These are phyloP conservation scores for Microsporum audouinii DNA, from an alignment of 2,329 filamentous ascomycete species.

Conservation along the genomic window DNA sequence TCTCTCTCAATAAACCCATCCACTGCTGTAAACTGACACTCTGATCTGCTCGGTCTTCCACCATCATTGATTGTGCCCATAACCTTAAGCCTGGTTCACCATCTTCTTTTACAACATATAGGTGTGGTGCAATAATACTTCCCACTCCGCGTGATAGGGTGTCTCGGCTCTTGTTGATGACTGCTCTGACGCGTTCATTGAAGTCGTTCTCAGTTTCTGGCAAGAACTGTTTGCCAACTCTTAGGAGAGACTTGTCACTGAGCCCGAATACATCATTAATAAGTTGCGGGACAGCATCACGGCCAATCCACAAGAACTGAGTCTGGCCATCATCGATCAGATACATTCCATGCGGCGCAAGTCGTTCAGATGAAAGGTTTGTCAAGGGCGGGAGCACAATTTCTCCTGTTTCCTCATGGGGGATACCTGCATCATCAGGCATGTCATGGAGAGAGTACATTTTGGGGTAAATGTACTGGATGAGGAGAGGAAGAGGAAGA, in stretches of 20 bases:
- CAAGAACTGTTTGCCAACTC: constrained; percentile 79
- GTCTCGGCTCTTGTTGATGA: constrained; percentile 85
- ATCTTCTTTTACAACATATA: constrained; percentile 90
- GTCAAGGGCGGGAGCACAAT: constrained; percentile 74
- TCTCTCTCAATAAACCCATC: constrained; percentile 84
- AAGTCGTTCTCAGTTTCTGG: constrained; percentile 91
- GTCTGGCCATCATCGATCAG: constrained; percentile 95
- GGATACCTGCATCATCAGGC: constrained; percentile 82
- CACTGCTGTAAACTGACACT: constrained; percentile 86
- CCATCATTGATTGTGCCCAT: constrained; percentile 91
- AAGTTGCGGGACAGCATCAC: constrained; percentile 82
- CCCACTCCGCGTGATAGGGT: constrained; percentile 78
- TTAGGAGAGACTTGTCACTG: constrained; percentile 68
- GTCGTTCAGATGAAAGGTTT: constrained; percentile 77
- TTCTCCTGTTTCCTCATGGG: constrained; percentile 74
- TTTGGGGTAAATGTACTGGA: constrained; percentile 82
- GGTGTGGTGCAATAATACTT: constrained; percentile 80
- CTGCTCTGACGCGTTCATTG: constrained; percentile 82
- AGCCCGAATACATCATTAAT: constrained; percentile 83
- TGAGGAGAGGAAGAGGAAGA: constrained; percentile 73
- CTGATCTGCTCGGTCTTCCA: constrained; percentile 92
- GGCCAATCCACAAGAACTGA: constrained; percentile 93
- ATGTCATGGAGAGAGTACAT: constrained; percentile 88
- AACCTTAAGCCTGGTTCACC: constrained; percentile 89
- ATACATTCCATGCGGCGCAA: constrained; percentile 85